phyloP scores from a whole-genome alignment of 2,329 filamentous ascomycete species.

The Diaporthe vaccinii region DNA sequence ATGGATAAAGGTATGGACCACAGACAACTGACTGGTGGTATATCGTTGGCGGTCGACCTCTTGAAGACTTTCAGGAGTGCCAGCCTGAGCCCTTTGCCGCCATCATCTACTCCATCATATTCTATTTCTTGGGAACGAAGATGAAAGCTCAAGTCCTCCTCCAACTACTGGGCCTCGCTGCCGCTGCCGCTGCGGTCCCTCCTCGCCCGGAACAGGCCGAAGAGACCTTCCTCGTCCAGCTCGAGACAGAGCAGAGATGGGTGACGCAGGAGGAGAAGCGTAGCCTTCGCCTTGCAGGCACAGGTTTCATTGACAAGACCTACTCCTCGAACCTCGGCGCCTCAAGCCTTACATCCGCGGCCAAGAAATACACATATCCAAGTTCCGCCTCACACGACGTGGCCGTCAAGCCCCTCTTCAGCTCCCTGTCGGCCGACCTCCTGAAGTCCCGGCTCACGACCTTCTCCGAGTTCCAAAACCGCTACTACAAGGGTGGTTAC shows the following conservation, averaged over 20 bases:
- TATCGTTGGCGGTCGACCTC: neutral
- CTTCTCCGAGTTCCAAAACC: conserved; percentile 75
- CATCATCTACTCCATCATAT: neutral
- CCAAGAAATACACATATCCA: conserved; percentile 18
- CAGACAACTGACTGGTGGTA: neutral
- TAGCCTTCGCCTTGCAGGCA: conserved; percentile 18
- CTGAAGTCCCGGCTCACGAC: conserved; percentile 62
- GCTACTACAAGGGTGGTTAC: conserved; percentile 75
- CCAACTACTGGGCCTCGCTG: conserved; percentile 13
- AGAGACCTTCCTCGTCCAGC: conserved; percentile 28
- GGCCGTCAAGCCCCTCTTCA: conserved; percentile 4
- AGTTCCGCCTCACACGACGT: neutral
- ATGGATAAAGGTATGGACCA: neutral
- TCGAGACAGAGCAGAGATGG: conserved; percentile 22
- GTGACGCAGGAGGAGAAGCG: conserved; percentile 27
- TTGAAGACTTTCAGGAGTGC: neutral
- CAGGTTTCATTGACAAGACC: conserved; percentile 20
- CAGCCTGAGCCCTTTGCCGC: neutral
- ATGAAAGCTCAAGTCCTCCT: conserved; percentile 15
- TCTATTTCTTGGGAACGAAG: neutral
- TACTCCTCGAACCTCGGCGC: conserved; percentile 12
- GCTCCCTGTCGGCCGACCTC: conserved; percentile 15
- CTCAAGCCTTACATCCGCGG: conserved; percentile 7
- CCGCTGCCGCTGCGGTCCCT: neutral
- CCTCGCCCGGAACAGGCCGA: conserved; percentile 4